phyloP scores from a whole-genome alignment of 129 eudicot genomes.

The Dittrichia graveolens region DNA sequence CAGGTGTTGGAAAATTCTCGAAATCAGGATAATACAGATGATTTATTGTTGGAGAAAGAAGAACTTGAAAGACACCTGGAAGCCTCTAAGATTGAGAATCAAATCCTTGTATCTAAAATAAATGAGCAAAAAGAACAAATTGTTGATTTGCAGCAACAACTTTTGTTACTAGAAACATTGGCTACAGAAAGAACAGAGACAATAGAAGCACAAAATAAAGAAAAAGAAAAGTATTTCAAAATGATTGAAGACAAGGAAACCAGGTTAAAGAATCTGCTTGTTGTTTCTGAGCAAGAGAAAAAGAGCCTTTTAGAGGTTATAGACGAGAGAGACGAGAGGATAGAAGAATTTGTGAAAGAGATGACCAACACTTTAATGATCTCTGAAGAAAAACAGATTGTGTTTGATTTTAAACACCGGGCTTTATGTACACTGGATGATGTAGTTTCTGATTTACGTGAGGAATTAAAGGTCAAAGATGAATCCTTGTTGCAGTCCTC shows the following conservation, averaged over 20 bases:
- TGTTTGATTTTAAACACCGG: constrained; percentile 32
- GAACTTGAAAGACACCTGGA: constrained; percentile 32
- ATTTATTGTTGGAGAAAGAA: constrained; percentile 46
- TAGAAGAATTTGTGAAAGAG: constrained; percentile 41
- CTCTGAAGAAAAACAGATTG: constrained; percentile 41
- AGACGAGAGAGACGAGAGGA: constrained; percentile 42
- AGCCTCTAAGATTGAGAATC: constrained; percentile 26
- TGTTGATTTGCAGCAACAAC: constrained; percentile 40
- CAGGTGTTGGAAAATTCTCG: constrained; percentile 41
- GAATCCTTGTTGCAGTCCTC: constrained; percentile 36
- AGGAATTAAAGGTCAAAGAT: constrained; percentile 42
- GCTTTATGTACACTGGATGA: constrained; percentile 34
- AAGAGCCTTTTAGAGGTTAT: constrained; percentile 27
- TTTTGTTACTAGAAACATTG: constrained; percentile 38
- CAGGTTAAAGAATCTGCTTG: constrained; percentile 31
- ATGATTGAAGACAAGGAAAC: constrained; percentile 41
- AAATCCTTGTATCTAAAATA: constrained; percentile 29
- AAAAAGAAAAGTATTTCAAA: constrained; percentile 36
- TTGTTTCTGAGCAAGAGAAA: constrained; percentile 37
- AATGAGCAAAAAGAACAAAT: constrained; percentile 44
- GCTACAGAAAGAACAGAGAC: constrained; percentile 36
- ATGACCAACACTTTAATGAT: constrained; percentile 24
- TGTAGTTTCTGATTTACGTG: constrained; percentile 29
- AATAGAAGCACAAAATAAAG: constrained; percentile 38
- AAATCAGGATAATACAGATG: constrained; percentile 20